Conservation (phyloP, 2,329 filamentous ascomycete species). For the Verticillium dahliae region DNA sequence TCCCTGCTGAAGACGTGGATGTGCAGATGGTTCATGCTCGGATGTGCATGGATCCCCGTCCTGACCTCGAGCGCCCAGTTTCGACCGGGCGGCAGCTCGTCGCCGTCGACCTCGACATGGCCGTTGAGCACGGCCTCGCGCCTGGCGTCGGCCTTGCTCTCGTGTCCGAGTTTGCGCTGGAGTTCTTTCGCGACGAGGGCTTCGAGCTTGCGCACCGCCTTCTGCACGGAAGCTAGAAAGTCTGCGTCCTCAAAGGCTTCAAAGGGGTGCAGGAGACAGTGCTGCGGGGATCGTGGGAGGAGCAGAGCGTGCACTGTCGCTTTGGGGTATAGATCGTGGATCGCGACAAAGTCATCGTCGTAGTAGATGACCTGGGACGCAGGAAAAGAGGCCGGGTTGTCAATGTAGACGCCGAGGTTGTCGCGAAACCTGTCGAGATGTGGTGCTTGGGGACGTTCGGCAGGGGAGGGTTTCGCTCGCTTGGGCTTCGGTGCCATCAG, state of each 20-base stretch:
- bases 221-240: slow-evolving; percentile 60
- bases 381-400: slow-evolving; percentile 54
- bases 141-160: slow-evolving; percentile 55
- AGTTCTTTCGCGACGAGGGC: slow-evolving; percentile 68
- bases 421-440: slow-evolving; percentile 43
- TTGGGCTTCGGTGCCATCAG: slow-evolving; percentile 31
- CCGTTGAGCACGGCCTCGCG: slow-evolving; percentile 63
- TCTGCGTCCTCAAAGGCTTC: slow-evolving; percentile 63
- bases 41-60: slow-evolving; percentile 77
- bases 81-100: slow-evolving; percentile 59
- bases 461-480: slow-evolving; percentile 14
- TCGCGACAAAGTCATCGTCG: slow-evolving; percentile 63
- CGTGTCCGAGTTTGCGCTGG: slow-evolving; percentile 57
- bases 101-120: slow-evolving; percentile 34
- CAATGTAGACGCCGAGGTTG: slow-evolving; percentile 62
- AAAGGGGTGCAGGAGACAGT: slow-evolving; percentile 65
- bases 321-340: slow-evolving; percentile 84
- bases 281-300: slow-evolving; percentile 63
- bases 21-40: slow-evolving; percentile 89
- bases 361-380: slow-evolving; percentile 58
- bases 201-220: slow-evolving; percentile 55
- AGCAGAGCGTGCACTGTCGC: slow-evolving; percentile 78
- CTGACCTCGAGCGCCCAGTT: slow-evolving; percentile 73
- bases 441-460: slow-evolving; percentile 7
- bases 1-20: slow-evolving; percentile 82